Evolutionary conservation across 768 basidiomycete species (phyloP).

Genomic region (Termitomyces titanicus): DNA sequence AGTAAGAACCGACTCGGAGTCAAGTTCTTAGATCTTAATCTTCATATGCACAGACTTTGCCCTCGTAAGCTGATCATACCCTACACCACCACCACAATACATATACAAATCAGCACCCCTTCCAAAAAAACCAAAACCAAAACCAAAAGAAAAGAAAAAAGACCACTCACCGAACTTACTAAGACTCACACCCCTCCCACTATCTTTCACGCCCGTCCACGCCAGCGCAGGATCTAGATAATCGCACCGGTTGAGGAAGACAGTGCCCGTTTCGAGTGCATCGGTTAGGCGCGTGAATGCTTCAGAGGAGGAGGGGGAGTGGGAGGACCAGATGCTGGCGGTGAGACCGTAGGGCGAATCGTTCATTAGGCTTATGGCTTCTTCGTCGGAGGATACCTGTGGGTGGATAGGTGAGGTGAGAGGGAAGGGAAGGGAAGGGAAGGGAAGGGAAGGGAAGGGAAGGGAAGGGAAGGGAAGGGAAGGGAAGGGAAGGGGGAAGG

Average conservation of each 20-base stretch:
- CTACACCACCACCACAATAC: constrained; percentile 30
- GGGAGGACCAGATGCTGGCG: constrained; percentile 87
- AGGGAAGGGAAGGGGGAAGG: neutral
- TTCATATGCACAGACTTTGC: constrained; percentile 85
- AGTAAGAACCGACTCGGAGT: too few species aligned
- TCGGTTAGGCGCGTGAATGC: constrained; percentile 69
- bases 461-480: neutral
- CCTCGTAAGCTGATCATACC: constrained; percentile 82
- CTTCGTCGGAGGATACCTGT: constrained; percentile 79
- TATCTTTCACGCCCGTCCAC: constrained; percentile 95
- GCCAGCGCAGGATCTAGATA: constrained; percentile 88
- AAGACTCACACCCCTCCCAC: constrained; percentile 86
- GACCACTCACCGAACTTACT: constrained; percentile 74
- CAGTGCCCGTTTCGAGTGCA: constrained; percentile 83
- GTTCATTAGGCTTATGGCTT: constrained; percentile 91
- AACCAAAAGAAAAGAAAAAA: too few species aligned
- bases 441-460: neutral
- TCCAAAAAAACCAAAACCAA: too few species aligned
- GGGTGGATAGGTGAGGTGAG: too few species aligned
- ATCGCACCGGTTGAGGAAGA: constrained; percentile 93
- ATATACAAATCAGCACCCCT: too few species aligned
- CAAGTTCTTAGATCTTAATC: too few species aligned
- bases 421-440: neutral
- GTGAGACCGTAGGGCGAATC: constrained; percentile 95
- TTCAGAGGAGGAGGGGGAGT: constrained; percentile 54